These are phyloP conservation scores for Volvox africanus DNA, from an alignment of 139 green algal species.

Conservation along the genomic window DNA sequence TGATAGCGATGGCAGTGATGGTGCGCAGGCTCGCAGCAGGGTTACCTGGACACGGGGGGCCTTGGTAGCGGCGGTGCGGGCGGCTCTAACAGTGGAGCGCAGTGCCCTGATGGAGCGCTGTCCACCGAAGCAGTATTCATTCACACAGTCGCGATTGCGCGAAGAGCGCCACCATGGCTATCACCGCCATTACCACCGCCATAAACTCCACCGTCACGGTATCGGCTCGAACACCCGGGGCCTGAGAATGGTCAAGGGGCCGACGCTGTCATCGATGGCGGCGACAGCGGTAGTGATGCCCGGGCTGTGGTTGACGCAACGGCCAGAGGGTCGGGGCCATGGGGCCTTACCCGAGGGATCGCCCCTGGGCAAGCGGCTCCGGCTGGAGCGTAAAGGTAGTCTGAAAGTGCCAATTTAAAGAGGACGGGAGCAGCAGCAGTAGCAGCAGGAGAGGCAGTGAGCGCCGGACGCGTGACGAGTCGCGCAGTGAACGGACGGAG, in stretches of 20 bases:
- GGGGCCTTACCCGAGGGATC: too few species aligned
- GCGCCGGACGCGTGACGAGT: too few species aligned
- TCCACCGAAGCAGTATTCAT: neutral
- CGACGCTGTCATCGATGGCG: neutral
- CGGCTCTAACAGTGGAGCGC: neutral
- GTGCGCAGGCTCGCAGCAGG: neutral
- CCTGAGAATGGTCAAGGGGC: neutral
- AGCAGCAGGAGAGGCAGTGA: neutral
- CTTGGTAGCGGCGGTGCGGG: neutral
- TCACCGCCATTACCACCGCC: neutral
- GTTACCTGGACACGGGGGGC: neutral
- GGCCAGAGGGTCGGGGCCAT: too few species aligned
- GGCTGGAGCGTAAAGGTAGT: too few species aligned
- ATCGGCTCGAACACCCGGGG: neutral
- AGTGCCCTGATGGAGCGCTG: neutral
- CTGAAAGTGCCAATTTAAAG: neutral
- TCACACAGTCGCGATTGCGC: neutral
- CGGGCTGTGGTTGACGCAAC: too few species aligned
- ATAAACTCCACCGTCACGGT: neutral
- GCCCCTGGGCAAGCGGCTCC: too few species aligned
- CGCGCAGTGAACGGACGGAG: too few species aligned
- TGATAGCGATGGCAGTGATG: neutral
- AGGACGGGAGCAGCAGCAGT: too few species aligned
- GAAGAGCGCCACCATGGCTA: neutral
- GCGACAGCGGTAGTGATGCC: neutral